Conservation (phyloP, 495 filamentous ascomycete species). For the Lentithecium fluviatile region DNA sequence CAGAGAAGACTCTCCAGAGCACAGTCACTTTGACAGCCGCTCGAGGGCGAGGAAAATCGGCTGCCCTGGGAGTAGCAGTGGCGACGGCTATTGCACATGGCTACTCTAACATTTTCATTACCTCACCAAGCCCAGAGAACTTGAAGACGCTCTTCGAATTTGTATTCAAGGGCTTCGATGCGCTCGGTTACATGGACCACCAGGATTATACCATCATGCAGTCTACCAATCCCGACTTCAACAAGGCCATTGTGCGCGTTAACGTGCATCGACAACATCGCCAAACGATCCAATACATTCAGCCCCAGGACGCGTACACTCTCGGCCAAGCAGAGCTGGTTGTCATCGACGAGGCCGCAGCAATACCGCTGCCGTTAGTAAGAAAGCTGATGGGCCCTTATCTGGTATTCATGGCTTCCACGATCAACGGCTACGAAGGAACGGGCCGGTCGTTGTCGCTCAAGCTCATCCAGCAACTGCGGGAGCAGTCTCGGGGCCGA, state of each 20-base stretch:
- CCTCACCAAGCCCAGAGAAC: constrained; percentile 96
- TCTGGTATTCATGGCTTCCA: constrained; percentile 98
- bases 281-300: constrained; percentile 98
- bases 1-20: constrained; percentile 90
- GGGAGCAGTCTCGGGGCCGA: constrained; percentile 78
- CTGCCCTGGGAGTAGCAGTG: constrained; percentile 88
- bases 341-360: constrained; percentile 97
- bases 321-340: constrained; percentile 93
- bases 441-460: constrained; percentile 92
- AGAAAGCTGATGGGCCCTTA: constrained; percentile 97
- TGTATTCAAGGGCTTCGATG: constrained; percentile 97
- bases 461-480: constrained; percentile 95
- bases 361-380: constrained; percentile 90
- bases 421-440: constrained; percentile 98
- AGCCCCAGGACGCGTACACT: constrained; percentile 91
- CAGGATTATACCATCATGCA: constrained; percentile 97
- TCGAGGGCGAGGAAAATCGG: constrained; percentile 95
- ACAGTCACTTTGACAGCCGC: constrained; percentile 93
- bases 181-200: constrained; percentile 87
- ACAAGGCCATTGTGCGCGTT: constrained; percentile 96
- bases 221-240: constrained; percentile 97
- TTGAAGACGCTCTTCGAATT: constrained; percentile 98
- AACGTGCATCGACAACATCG: constrained; percentile 94
- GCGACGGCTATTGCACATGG: constrained; percentile 92
- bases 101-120: constrained; percentile 99